A percentile compares a stretch with the other conserved stretches of the same genome.
Conservation (phyloP, 345 rosid species). For the Odontarrhena argentea region DNA sequence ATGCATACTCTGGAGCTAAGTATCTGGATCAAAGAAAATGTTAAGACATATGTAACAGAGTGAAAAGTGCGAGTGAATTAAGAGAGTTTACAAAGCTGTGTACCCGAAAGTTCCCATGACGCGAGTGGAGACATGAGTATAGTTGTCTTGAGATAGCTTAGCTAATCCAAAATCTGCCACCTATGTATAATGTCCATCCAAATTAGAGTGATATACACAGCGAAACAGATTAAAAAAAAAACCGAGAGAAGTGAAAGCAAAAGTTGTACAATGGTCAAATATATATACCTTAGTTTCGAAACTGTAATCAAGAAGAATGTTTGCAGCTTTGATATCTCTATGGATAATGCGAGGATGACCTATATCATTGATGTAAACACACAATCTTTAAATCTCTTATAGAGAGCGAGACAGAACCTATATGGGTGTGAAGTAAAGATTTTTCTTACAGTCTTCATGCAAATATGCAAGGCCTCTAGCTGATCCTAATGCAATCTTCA, state of each 20-base stretch:
- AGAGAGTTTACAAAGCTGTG: slow-evolving; percentile 25
- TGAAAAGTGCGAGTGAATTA: background rate
- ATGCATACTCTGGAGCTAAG: slow-evolving; percentile 94
- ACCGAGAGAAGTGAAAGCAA: background rate
- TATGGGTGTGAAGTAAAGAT: background rate
- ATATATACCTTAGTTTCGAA: slow-evolving; percentile 71
- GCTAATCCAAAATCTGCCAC: slow-evolving; percentile 99
- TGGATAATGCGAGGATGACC: slow-evolving; percentile 94
- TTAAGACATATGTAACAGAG: slow-evolving; percentile 1
- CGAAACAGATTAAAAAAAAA: background rate
- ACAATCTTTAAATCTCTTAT: background rate
- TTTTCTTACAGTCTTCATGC: slow-evolving; percentile 88
- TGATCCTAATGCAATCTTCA: slow-evolving; percentile 83
- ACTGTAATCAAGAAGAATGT: slow-evolving; percentile 75
- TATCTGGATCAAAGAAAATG: slow-evolving; percentile 48
- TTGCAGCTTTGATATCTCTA: slow-evolving; percentile 86
- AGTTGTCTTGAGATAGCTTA: slow-evolving; percentile 69
- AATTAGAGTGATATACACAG: slow-evolving; percentile 4
- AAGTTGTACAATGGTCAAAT: background rate
- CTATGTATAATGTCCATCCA: slow-evolving; percentile 37
- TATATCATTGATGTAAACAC: slow-evolving; percentile 39
- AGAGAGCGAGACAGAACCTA: slow-evolving; percentile 8
- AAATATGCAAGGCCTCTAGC: slow-evolving; percentile 94
- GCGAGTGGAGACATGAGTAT: slow-evolving; percentile 92
- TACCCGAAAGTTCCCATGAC: slow-evolving; percentile 99